Base-by-base conservation (phyloP, 768 basidiomycete species). In the Sarcodon aspratus region DNA sequence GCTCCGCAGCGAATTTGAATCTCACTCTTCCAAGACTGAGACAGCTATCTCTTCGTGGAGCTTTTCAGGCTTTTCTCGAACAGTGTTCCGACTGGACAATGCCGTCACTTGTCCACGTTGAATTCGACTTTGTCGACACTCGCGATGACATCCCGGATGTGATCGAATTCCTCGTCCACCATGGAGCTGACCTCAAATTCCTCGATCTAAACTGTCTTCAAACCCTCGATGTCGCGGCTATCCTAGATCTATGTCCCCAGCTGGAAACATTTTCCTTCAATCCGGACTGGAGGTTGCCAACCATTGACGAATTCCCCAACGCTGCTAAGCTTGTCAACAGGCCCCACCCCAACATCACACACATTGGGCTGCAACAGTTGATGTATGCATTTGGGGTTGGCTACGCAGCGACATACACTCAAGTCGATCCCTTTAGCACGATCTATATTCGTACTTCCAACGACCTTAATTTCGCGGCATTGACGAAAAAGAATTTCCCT, bases 181-280 rank as follows among this genome's bases (percentile, higher is more conserved):
- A 87, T 47, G 85, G 85, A 33, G 38, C 64, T 0, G 59, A 66
- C 15, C 76, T 89, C 21, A 67, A 73, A 35, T 78, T 75, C 63
- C 77, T 89, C 47, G 85, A 87, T 61, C 59, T 87, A 11, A 71
- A 81, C 57, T 74, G 74, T 54, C 72, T 77, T 40, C 75, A 75
- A 6, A 54, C 67, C 0, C 66, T 85, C 27, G 76, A 84, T 51
- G 66, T 86, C 11, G 65, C 78, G 5, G 66, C 66, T 18, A 73
- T 83, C 51, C 73, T 87, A 21, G 79, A 79, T 10, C 61, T 76
- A 7, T 87, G 85, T 54, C 84, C 82, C 0, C 59, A 67, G 44
- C 73, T 89, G 32, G 66, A 61, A 15, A 74, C 78, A 0, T 78
- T 89, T 59, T 71, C 74, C 18, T 87, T 89, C 67, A 88, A 86